Conservation (phyloP, 2,329 filamentous ascomycete species). For the Teratosphaeria pseudoeucalypti region DNA sequence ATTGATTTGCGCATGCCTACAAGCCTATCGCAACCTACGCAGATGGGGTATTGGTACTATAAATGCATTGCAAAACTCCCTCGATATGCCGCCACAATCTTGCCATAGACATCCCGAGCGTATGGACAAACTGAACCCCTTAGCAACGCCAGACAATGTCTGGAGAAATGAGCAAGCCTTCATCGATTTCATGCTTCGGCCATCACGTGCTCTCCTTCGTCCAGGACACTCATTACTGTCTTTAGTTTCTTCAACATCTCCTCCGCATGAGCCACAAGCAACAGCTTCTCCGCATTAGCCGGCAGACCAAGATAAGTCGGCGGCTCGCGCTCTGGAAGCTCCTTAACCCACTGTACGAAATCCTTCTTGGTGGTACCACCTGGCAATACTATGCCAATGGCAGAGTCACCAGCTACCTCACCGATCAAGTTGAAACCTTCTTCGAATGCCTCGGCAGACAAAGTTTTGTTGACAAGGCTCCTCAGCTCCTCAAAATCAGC, state of each 20-base stretch:
- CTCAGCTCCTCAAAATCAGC: constrained; percentile 67
- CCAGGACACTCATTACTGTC: constrained; percentile 75
- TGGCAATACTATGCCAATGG: constrained; percentile 57
- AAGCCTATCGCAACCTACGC: constrained; percentile 2
- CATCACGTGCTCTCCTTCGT: constrained; percentile 89
- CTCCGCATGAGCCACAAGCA: constrained; percentile 78
- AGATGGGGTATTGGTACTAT: constrained; percentile 5
- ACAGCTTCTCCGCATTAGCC: constrained; percentile 89
- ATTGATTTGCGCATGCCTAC: neutral
- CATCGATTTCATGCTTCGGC: constrained; percentile 14
- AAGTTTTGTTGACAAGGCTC: constrained; percentile 62
- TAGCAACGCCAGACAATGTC: constrained; percentile 2
- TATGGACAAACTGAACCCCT: neutral
- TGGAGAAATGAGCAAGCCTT: constrained; percentile 1
- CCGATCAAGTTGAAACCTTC: constrained; percentile 83
- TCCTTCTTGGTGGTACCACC: constrained; percentile 71
- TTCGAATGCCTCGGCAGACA: constrained; percentile 85
- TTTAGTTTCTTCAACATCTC: constrained; percentile 76
- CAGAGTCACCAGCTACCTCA: constrained; percentile 33
- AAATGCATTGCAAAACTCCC: constrained; percentile 2
- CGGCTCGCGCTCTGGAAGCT: constrained; percentile 85
- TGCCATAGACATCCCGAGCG: neutral
- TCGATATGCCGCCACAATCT: neutral
- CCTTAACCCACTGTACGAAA: constrained; percentile 85
- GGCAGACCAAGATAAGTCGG: constrained; percentile 90